Evolutionary conservation across 2,329 filamentous ascomycete genomes (phyloP), one percentile per base, ranked within the genome.

Genomic region (Dryadomyces quercus-mongolicae): DNA sequence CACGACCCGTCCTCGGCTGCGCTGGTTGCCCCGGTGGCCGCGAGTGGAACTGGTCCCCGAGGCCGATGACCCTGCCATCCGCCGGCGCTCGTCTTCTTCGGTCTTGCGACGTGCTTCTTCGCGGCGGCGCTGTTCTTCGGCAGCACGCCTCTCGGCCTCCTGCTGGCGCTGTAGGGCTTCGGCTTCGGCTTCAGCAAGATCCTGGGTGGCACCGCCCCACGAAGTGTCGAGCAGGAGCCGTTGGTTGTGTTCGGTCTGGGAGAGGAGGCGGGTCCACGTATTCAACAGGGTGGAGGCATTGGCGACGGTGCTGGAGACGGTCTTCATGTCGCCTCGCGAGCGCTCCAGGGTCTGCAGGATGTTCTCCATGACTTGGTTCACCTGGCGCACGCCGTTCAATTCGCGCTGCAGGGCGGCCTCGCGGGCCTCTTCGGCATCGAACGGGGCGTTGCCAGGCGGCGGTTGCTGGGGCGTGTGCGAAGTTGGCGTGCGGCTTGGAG

Each of bases 171-270:
- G 73, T n/a, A 21, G 3, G 6, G 34, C 46, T 31, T 52, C 67
- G 3, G 82, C 82, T 66, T 97, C 92, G 53, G 83, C 84, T 68
- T 97, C 89, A n/a, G 81, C 76, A 43, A 95, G 70, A 69, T 98
- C 93, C 64, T 91, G 83, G 5, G 82, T 87, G 31, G 91, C 87
- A 55, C 93, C 93, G 65, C 92, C 85, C 90, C 92, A 98, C 56
- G 82, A 76, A 2, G 89, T 87, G 64, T 95, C 86, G 48, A 97
- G 76, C 47, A 98, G 85, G 51, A 98, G 74, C 22, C 93, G 84
- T 68, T 97, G 91, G 66, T 95, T 97, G 70, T 98, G 93, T 70
- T 98, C 93, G 5, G 93, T 96, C 69, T 98, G 93, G 7, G 89
- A 93, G 13, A 98, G 80, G 60, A 98, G 96, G 52, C 90, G 84